Conservation (phyloP, 23 red algal genomes). For the Gracilaria domingensis region DNA sequence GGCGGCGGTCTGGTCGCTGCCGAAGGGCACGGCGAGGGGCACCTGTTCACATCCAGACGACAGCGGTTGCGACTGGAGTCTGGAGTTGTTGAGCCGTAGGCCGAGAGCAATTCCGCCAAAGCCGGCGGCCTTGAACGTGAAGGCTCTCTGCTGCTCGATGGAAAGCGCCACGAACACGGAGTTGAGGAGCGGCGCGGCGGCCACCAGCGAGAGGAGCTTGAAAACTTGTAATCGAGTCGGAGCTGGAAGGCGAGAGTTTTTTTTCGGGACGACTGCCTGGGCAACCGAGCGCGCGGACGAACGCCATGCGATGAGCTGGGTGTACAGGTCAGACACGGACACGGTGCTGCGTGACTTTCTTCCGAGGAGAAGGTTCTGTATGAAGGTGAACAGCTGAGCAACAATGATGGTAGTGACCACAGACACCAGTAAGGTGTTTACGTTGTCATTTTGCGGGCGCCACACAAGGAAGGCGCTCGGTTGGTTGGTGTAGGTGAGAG, state of each 20-base stretch:
- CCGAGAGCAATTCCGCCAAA: constrained; percentile 15
- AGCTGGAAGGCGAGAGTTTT: background rate
- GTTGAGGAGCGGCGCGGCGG: background rate
- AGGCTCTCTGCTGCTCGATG: background rate
- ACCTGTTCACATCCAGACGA: constrained; percentile 5
- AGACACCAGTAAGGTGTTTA: background rate
- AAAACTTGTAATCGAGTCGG: background rate
- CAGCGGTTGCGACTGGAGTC: background rate
- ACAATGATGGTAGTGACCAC: background rate
- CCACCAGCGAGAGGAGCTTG: background rate
- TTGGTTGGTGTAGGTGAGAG: background rate
- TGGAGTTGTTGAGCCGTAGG: background rate
- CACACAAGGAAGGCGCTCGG: background rate
- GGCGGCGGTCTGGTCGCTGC: background rate
- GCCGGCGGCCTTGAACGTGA: background rate
- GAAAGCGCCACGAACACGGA: background rate
- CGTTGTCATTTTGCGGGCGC: background rate
- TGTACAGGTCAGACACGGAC: background rate
- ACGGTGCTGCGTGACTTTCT: background rate
- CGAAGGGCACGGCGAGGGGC: background rate
- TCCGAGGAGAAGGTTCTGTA: background rate
- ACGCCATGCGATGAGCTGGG: background rate
- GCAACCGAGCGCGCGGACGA: background rate
- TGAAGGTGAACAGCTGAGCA: background rate
- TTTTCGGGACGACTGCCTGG: background rate